Base-by-base conservation (phyloP, 306 rosid species). In the Casuarina glauca region DNA sequence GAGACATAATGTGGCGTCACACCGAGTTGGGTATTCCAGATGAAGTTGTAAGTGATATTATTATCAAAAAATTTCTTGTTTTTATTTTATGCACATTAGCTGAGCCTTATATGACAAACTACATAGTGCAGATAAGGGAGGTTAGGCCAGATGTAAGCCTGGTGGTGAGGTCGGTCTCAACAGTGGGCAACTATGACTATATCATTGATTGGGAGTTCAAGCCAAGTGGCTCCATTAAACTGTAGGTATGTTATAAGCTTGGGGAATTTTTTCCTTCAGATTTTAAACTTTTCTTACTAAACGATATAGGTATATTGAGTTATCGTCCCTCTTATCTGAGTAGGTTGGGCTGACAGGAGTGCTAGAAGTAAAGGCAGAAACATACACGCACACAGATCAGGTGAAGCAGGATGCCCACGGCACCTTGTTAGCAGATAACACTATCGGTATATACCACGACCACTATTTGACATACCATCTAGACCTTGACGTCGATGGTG, bases 1-100 rank as follows among this genome's bases (percentile, higher is more conserved):
- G 91, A 3, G 79, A 84, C 52, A 78, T 86, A 73, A 77, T 86
- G 91, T 91, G 97, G 97, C 94, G 94, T 44, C 94, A 89, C 78
- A 80, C 94, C 15, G 91, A 89, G 78, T 16, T 7, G 0, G 74
- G 1, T 6, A 51, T 87, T 58, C 84, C 86, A 2, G 17, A 74
- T 8, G 64, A 81, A 72, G 13, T 16, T 70, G 87, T 86, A 78
- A 32, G 72, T 43, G 3, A n/a, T 41, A 2, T 11, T 5, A 38
- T 32, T 62, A 3, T 19, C 8, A 9, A 0, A 15, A 36, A 2
- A 26, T 26, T 26, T 61, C 4, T 57, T 58, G 5, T 15, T 36
- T 51, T 9, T 12, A 4, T 12, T 26, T 17, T 26, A 45, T 41
- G 3, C 6, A 4, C 35, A 38, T 17, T 41, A 43, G 80, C 72